Percentiles rank a stretch among this genome's conserved stretches.
phyloP scores from a whole-genome alignment of 768 basidiomycete genomes.

The Leccinum subtestaceum region DNA sequence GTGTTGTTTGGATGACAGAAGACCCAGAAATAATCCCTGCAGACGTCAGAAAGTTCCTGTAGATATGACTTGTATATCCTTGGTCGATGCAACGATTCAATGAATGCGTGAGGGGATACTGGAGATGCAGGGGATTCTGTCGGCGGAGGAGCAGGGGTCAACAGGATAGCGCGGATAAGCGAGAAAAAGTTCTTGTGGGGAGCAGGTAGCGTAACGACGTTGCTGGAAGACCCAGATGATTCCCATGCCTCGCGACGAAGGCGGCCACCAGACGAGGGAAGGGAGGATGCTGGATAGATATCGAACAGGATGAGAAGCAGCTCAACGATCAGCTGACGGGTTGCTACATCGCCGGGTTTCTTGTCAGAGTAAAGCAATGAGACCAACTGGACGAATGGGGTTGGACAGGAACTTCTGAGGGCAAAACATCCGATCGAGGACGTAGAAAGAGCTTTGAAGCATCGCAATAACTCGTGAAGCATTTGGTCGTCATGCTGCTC shows the following conservation, averaged over 20 bases:
- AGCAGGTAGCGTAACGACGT: slow-evolving; percentile 61
- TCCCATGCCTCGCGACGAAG: slow-evolving; percentile 57
- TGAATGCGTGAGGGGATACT: slow-evolving; percentile 77
- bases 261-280: slow-evolving; percentile 50
- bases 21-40: slow-evolving; percentile 94
- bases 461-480: slow-evolving; percentile 86
- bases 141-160: slow-evolving; percentile 66
- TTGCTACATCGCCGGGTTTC: slow-evolving; percentile 91
- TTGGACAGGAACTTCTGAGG: slow-evolving; percentile 83
- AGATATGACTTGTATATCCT: slow-evolving; percentile 81
- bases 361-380: slow-evolving; percentile 93
- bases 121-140: slow-evolving; percentile 59
- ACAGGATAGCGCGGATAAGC: slow-evolving; percentile 70
- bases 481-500: slow-evolving; percentile 98
- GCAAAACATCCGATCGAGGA: slow-evolving; percentile 88
- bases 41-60: slow-evolving; percentile 82
- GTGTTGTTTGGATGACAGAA: slow-evolving; percentile 95
- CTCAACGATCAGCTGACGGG: slow-evolving; percentile 88
- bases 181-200: slow-evolving; percentile 75
- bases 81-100: slow-evolving; percentile 64
- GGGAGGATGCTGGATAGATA: slow-evolving; percentile 71
- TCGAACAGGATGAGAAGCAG: slow-evolving; percentile 86
- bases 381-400: slow-evolving; percentile 83
- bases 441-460: slow-evolving; percentile 91
- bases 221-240: slow-evolving; percentile 41